Base-by-base conservation (phyloP, 371 early-diverging fungal species). In the Circinella umbellata region DNA sequence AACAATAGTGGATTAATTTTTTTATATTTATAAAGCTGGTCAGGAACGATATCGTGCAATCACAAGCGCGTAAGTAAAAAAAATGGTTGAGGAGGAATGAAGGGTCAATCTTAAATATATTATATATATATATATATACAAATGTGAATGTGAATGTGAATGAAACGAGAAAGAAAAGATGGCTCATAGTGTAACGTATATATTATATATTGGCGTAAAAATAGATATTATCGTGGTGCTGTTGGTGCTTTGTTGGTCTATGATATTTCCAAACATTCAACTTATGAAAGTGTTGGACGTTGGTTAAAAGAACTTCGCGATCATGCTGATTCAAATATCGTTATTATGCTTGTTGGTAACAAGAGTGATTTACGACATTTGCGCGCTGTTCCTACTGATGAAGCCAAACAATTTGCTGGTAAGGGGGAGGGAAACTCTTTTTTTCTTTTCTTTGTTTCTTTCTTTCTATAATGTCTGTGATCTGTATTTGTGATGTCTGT, bases 271-370 rank as follows among this genome's bases (percentile, higher is more conserved):
- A 95, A 98, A 82, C 95, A 97, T 75, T 80, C 86, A 17, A 96
- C 98, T 15, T 97, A 97, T 76, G 96, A 97, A 80, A 98, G 95
- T 80, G 97, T 96, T 20, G 90, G 89, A 64, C 92, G 97, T 60
- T 99, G 99, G 99, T 88, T 99, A 61, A 96, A 95, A 83, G 99
- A 99, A 80, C 91, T 99, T 49, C 94, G 97, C 71, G 97, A 99
- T 78, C 96, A 99, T 76, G 98, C 99, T 53, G 97, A 98, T 77
- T 89, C 89, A 73, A 96, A 98, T 86, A 99, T 99, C 84, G 97
- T 96, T 46, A 96, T 99, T 71, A 96, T 99, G 95, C 87, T 99
- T 64, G 97, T 99, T 38, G 99, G 99, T 70, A 99, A 99, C 89
- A 99, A 99, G 93, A 94, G 93, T 73, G 99, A 99, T 93, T 85